Evolutionary conservation across 2,329 filamentous ascomycete species (phyloP).

Genomic region (Anisogramma anomala): DNA sequence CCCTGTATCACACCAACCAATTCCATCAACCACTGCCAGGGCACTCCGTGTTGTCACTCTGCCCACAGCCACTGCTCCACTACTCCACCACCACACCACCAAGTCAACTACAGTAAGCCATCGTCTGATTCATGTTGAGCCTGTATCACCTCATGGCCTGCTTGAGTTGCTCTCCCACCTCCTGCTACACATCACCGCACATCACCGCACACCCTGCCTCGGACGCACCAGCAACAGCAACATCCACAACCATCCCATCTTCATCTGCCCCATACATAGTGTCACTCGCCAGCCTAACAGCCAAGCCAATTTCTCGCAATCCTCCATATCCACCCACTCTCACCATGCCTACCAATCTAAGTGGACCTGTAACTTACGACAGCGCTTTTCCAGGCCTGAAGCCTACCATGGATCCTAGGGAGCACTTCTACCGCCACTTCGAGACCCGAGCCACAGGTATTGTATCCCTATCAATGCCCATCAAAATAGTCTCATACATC

Average conservation of each 20-base stretch:
- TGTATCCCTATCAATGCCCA: neutral
- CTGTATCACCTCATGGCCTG: neutral
- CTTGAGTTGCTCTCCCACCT: too few relatives aligned
- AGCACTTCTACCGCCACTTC: constrained; percentile 78
- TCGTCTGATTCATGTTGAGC: neutral
- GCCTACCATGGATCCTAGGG: constrained; percentile 45
- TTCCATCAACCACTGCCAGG: neutral
- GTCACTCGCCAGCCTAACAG: neutral
- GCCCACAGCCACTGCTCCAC: neutral
- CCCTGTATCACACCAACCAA: too few relatives aligned
- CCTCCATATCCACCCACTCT: neutral
- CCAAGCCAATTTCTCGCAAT: neutral
- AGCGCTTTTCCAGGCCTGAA: constrained; percentile 17
- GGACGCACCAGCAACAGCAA: too few relatives aligned
- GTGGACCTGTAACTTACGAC: constrained; percentile 12
- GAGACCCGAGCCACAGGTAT: constrained; percentile 52
- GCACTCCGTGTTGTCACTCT: constrained; percentile 13
- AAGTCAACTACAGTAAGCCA: neutral
- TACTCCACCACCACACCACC: too few relatives aligned
- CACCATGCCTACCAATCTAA: constrained; percentile 8
- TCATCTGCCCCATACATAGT: too few relatives aligned
- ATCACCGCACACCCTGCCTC: too few relatives aligned
- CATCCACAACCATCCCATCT: too few relatives aligned
- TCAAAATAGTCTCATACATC: neutral
- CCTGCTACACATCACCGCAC: too few relatives aligned